These are phyloP conservation scores for Penicillium polonicum DNA, from an alignment of 2,329 filamentous ascomycete species.

Conservation along the genomic window DNA sequence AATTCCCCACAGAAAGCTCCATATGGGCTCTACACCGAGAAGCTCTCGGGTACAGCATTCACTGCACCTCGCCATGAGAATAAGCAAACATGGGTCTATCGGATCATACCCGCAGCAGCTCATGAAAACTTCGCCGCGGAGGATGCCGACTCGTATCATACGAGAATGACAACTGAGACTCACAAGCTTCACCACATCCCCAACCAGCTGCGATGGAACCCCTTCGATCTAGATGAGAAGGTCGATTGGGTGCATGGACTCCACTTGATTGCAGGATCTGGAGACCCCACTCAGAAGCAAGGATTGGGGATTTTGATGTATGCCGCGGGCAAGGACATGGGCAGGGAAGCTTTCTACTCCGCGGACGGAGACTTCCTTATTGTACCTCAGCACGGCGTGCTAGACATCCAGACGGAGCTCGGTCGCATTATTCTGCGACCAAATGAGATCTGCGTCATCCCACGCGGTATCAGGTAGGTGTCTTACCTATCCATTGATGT, in stretches of 20 bases:
- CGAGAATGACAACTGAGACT: slow-evolving; percentile 40
- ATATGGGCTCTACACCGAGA: slow-evolving; percentile 78
- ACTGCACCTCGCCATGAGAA: slow-evolving; percentile 68
- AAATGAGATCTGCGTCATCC: slow-evolving; percentile 75
- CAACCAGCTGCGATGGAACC: slow-evolving; percentile 78
- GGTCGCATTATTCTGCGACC: slow-evolving; percentile 72
- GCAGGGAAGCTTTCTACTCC: slow-evolving; percentile 76
- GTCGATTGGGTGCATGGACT: slow-evolving; percentile 69
- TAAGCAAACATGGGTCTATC: slow-evolving; percentile 71
- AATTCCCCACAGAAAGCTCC: slow-evolving; percentile 82
- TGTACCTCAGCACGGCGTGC: slow-evolving; percentile 69
- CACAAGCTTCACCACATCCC: slow-evolving; percentile 69
- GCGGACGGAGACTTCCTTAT: slow-evolving; percentile 78
- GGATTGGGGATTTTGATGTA: slow-evolving; percentile 81
- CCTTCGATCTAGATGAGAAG: slow-evolving; percentile 68
- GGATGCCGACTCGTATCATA: slow-evolving; percentile 49
- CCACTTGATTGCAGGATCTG: slow-evolving; percentile 73
- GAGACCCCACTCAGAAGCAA: slow-evolving; percentile 74
- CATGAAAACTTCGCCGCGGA: slow-evolving; percentile 53
- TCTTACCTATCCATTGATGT: not conserved
- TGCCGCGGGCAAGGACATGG: slow-evolving; percentile 75
- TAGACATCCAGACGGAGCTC: slow-evolving; percentile 76
- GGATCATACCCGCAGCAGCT: slow-evolving; percentile 64
- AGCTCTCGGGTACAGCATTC: slow-evolving; percentile 70
- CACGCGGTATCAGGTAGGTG: slow-evolving; percentile 62